phyloP scores from a whole-genome alignment of 768 basidiomycete species.

The Boletus bicolor region DNA sequence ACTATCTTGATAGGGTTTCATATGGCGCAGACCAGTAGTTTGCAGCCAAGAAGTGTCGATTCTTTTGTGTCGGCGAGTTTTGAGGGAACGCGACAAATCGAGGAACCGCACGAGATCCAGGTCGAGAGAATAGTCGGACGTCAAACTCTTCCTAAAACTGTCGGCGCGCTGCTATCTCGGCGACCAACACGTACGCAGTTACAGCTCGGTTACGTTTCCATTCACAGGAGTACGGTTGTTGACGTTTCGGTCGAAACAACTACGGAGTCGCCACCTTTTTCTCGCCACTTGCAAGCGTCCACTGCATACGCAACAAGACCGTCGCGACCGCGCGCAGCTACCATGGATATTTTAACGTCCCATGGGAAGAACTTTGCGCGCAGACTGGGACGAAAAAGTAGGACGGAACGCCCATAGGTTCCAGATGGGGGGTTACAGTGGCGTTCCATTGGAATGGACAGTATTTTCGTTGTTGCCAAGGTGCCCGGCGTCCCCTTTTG shows the following conservation, averaged over 20 bases:
- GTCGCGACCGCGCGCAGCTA: slow-evolving; percentile 37
- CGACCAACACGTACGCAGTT: slow-evolving; percentile 44
- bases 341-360: slow-evolving; percentile 26
- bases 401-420: slow-evolving; percentile 9
- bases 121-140: slow-evolving; percentile 46
- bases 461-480: slow-evolving; percentile 28
- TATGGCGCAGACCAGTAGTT: slow-evolving; percentile 11
- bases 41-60: slow-evolving; percentile 43
- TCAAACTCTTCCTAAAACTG: slow-evolving; percentile 40
- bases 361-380: slow-evolving; percentile 38
- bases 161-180: slow-evolving; percentile 44
- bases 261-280: slow-evolving; percentile 7
- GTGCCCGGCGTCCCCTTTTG: slow-evolving; percentile 16
- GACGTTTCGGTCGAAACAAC: slow-evolving; percentile 49
- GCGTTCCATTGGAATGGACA: slow-evolving; percentile 3
- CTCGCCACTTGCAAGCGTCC: slow-evolving; percentile 9
- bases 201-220: slow-evolving; percentile 32
- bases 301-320: slow-evolving; percentile 22
- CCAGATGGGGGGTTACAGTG: slow-evolving; percentile 19
- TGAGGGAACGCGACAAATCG: slow-evolving; percentile 34
- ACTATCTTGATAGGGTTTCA: slow-evolving; percentile 1
- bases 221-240: slow-evolving; percentile 37
- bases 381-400: slow-evolving; percentile 42
- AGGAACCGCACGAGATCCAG: slow-evolving; percentile 48
- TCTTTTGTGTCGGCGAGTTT: slow-evolving; percentile 41